Evolutionary conservation across 2,329 filamentous ascomycete genomes (phyloP).

Genomic region (Calonectria multiphialidica): DNA sequence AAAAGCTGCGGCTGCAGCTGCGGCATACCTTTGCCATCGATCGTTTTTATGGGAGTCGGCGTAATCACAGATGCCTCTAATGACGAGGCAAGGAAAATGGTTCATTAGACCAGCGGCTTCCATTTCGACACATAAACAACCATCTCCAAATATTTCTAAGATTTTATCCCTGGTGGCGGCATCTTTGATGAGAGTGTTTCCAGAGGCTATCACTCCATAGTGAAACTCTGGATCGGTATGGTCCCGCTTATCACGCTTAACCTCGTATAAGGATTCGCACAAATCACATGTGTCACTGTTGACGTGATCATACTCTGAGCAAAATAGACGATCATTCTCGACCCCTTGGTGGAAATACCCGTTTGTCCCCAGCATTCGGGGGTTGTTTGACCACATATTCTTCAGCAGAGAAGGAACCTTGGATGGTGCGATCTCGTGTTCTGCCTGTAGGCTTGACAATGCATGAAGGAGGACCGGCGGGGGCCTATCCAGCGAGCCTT

Average conservation of each 20-base stretch:
- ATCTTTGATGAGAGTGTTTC: slow-evolving; percentile 37
- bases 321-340: background rate
- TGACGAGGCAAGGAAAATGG: slow-evolving; percentile 48
- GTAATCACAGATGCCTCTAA: slow-evolving; percentile 53
- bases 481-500: slow-evolving; percentile 21
- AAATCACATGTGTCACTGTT: slow-evolving; percentile 7
- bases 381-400: background rate
- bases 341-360: background rate
- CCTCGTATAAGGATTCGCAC: background rate
- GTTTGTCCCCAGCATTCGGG: slow-evolving; percentile 8
- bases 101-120: too few relatives aligned
- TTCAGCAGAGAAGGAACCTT: slow-evolving; percentile 7
- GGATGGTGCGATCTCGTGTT: slow-evolving; percentile 20
- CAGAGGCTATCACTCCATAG: slow-evolving; percentile 32
- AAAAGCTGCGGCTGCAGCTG: slow-evolving; percentile 46
- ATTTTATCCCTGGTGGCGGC: slow-evolving; percentile 23
- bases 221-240: slow-evolving; percentile 32
- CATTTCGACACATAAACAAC: slow-evolving; percentile 30
- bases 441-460: slow-evolving; percentile 17
- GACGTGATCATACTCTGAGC: slow-evolving; percentile 14
- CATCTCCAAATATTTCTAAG: background rate
- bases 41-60: slow-evolving; percentile 49
- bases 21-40: slow-evolving; percentile 46
- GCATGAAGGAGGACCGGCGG: slow-evolving; percentile 28
- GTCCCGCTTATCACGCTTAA: background rate